phyloP scores from a whole-genome alignment of 2,329 filamentous ascomycete species.

The Paracorniculantispora psalliotae region DNA sequence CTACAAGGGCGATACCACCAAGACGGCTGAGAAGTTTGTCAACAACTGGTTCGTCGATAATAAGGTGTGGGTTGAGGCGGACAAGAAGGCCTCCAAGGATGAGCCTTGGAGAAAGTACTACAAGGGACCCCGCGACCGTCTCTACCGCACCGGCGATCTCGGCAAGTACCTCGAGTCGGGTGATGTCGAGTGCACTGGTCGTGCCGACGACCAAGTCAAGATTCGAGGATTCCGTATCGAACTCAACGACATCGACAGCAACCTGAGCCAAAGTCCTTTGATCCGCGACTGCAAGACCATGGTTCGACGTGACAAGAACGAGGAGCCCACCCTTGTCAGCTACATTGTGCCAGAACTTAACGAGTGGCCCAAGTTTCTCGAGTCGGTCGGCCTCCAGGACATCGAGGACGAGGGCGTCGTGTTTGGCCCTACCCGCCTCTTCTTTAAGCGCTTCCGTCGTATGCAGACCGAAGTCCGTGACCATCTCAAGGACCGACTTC shows the following conservation, averaged over 20 bases:
- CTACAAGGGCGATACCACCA: constrained; percentile 57
- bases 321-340: constrained; percentile 74
- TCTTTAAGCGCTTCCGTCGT: constrained; percentile 38
- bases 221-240: constrained; percentile 95
- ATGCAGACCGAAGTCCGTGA: constrained; percentile 53
- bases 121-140: constrained; percentile 74
- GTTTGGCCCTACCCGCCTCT: constrained; percentile 39
- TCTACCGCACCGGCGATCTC: constrained; percentile 86
- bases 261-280: constrained; percentile 68
- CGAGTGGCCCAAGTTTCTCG: constrained; percentile 67
- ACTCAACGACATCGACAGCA: constrained; percentile 84
- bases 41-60: constrained; percentile 82
- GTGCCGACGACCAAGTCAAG: constrained; percentile 88
- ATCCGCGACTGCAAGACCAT: constrained; percentile 83
- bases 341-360: constrained; percentile 79
- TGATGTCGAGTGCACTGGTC: constrained; percentile 71
- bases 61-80: constrained; percentile 60
- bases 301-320: constrained; percentile 47
- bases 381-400: constrained; percentile 49
- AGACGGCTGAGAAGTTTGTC: constrained; percentile 73
- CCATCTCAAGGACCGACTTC: constrained; percentile 59
- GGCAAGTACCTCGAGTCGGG: constrained; percentile 67
- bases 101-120: constrained; percentile 78
- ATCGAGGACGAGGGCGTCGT: constrained; percentile 47
- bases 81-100: constrained; percentile 49